Percentiles rank a stretch among this genome's conserved stretches.
Conservation (phyloP, 2,329 filamentous ascomycete genomes). For the Ophiostoma sp. region DNA sequence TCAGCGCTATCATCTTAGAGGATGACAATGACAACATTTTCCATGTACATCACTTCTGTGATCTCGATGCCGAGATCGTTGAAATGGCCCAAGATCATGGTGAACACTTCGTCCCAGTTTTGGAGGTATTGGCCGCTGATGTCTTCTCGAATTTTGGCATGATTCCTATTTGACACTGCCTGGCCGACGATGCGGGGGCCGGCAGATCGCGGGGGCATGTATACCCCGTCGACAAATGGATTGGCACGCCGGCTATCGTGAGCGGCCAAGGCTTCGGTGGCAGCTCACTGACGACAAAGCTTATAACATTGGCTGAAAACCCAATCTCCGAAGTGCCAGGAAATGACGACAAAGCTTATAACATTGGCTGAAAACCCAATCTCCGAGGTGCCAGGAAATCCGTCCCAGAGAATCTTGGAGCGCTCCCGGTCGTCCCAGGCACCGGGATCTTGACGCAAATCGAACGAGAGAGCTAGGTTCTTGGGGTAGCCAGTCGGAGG, state of each 20-base stretch:
- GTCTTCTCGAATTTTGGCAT: background rate
- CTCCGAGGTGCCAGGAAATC: background rate
- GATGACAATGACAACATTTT: background rate
- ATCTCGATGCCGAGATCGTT: background rate
- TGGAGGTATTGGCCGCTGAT: background rate
- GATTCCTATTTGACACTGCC: background rate
- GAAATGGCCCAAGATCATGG: background rate
- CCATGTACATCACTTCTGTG: background rate
- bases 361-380: background rate
- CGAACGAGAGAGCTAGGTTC: background rate
- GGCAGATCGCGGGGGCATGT: background rate
- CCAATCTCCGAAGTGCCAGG: background rate
- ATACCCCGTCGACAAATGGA: background rate
- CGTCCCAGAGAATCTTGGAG: background rate
- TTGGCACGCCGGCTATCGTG: background rate
- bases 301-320: background rate
- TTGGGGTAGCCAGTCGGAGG: background rate
- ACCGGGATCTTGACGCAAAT: background rate
- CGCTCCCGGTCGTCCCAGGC: background rate
- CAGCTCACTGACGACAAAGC: background rate
- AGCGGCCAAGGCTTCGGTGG: background rate
- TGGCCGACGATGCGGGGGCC: background rate
- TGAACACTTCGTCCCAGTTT: background rate
- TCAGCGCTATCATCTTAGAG: background rate
- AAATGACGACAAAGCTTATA: background rate